Evolutionary conservation across 2,329 filamentous ascomycete genomes (phyloP).

Genomic region (Aspergillus floridensis): DNA sequence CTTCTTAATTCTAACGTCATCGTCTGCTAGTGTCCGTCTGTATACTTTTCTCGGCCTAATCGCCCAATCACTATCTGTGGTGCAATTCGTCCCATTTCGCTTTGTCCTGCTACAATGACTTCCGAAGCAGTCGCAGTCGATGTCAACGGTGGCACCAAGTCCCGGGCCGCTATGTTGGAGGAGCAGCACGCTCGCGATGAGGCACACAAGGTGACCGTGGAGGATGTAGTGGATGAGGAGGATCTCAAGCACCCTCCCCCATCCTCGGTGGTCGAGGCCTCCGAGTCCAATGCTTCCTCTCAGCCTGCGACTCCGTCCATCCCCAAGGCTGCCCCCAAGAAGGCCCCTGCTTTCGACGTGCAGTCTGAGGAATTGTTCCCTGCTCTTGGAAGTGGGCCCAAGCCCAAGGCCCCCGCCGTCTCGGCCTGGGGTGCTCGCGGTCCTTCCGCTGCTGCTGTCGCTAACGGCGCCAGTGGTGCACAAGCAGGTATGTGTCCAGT

Average conservation of each 20-base stretch:
- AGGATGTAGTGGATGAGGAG: slow-evolving; percentile 80
- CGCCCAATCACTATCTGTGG: background rate
- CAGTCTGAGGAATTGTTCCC: slow-evolving; percentile 91
- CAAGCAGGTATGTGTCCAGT: slow-evolving; percentile 48
- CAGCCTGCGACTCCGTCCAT: slow-evolving; percentile 33
- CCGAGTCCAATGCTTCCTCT: slow-evolving; percentile 26
- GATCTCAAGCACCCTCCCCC: slow-evolving; percentile 59
- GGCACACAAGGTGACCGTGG: slow-evolving; percentile 65
- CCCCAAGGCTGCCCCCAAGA: slow-evolving; percentile 41
- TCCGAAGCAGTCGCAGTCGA: slow-evolving; percentile 30
- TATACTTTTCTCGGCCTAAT: background rate
- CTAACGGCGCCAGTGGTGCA: slow-evolving; percentile 55
- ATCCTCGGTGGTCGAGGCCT: slow-evolving; percentile 42
- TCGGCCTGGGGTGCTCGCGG: slow-evolving; percentile 75
- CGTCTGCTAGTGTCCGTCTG: background rate
- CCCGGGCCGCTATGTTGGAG: slow-evolving; percentile 53
- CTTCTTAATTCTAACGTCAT: background rate
- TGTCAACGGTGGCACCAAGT: slow-evolving; percentile 40
- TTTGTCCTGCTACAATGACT: slow-evolving; percentile 28
- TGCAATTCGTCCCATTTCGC: background rate
- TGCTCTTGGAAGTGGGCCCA: slow-evolving; percentile 72
- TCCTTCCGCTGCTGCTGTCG: slow-evolving; percentile 37
- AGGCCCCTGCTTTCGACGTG: slow-evolving; percentile 65
- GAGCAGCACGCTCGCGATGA: slow-evolving; percentile 54
- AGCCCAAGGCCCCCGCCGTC: slow-evolving; percentile 61